Evolutionary conservation across 2,329 filamentous ascomycete species (phyloP), one percentile per base, ranked within the genome.

Genomic region (Pseudonectria buxi): DNA sequence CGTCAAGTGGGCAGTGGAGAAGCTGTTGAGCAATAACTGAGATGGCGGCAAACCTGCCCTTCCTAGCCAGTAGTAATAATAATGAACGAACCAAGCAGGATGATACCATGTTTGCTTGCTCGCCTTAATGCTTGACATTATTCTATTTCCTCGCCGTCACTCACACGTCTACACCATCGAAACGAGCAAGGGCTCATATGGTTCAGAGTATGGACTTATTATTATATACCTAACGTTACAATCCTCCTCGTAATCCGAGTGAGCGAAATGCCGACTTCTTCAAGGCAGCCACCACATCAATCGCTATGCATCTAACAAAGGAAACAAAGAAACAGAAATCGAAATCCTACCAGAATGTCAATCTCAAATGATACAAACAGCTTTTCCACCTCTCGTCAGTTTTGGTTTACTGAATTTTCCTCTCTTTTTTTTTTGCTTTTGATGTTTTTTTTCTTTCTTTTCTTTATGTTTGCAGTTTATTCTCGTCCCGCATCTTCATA

Each of bases 1-100:
- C n/a, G 78, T 82, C 30, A 76, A 72, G 47, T 83, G 78, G 78
- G 78, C 78, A 2, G 78, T 83, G 6, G 74, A 81, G 56, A 81
- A 81, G 60, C 63, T 83, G 30, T 55, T 83, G 45, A 74, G 67
- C 50, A 72, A 57, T 49, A 63, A 58, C 39, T 72, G 57, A 59
- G 18, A 11, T 32, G 14, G 16, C 13, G 14, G 18, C 18, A 22
- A 22, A 22, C 18, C 5, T 22, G 18, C 5, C 18, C 18, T 22
- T 27, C 24, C 10, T 27, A 14, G 26, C 11, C 11, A 14, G 26
- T 12, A 27, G 26, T 12, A 27, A 27, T 22, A 22, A 22, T 22
- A 22, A 22, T 22, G 18, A 22, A 22, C 18, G 5, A 22, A 22
- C 18, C 9, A n/a, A n/a, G n/a, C n/a, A n/a, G n/a, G n/a, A n/a